phyloP scores from a whole-genome alignment of 176 grass and related monocot genomes.

The Bromus sterilis region DNA sequence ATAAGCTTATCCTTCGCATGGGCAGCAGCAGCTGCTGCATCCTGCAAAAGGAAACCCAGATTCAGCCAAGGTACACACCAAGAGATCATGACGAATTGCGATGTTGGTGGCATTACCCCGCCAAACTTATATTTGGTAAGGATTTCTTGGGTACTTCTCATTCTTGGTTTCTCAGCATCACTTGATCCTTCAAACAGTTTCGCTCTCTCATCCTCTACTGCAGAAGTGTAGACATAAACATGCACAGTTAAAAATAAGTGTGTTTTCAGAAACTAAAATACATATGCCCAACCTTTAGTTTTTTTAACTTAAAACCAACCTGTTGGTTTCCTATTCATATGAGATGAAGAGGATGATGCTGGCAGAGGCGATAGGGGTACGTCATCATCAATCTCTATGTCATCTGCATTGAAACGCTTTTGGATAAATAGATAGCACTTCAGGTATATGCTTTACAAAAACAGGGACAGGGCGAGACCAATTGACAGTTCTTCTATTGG shows the following conservation, averaged over 20 bases:
- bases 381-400: conserved; percentile 86
- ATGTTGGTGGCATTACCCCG: conserved; percentile 51
- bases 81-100: background rate
- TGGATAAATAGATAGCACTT: conserved; percentile 19
- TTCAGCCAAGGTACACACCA: background rate
- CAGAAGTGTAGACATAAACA: conserved; percentile 11
- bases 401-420: conserved; percentile 55
- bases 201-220: conserved; percentile 59
- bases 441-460: conserved; percentile 13
- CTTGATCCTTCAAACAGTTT: conserved; percentile 86
- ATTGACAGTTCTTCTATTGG: conserved; percentile 65
- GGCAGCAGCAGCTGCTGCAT: conserved; percentile 82
- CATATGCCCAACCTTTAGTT: conserved; percentile 16
- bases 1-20: conserved; percentile 90
- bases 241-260: background rate
- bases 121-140: conserved; percentile 93
- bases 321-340: conserved; percentile 39
- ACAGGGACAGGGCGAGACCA: conserved; percentile 47
- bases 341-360: conserved; percentile 46
- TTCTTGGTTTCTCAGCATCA: conserved; percentile 58
- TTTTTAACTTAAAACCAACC: conserved; percentile 32
- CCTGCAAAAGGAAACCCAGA: conserved; percentile 36
- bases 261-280: background rate
- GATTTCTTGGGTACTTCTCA: conserved; percentile 90
- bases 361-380: conserved; percentile 10